phyloP scores from a whole-genome alignment of 768 basidiomycete species.

The Brasilioporus rufonigricans region DNA sequence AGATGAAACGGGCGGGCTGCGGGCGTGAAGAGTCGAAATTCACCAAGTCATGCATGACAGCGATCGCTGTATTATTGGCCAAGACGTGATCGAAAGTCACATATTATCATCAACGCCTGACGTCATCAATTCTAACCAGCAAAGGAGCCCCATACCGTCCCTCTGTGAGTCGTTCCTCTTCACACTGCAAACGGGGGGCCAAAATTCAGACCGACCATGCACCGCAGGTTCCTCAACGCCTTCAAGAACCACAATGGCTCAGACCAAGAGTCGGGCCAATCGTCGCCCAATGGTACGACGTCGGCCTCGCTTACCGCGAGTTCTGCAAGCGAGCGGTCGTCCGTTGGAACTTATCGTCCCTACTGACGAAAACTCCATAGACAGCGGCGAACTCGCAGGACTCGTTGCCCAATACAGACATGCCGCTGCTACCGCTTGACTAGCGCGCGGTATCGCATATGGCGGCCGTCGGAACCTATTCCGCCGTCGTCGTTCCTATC shows the following conservation, averaged over 20 bases:
- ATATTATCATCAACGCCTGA: background rate
- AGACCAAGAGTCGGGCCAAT: background rate
- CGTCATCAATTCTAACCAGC: background rate
- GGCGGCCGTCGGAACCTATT: conserved; percentile 36
- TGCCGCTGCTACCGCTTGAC: conserved; percentile 67
- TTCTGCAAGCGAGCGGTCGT: conserved; percentile 3
- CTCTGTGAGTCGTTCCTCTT: background rate
- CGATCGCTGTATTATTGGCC: background rate
- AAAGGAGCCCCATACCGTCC: no score
- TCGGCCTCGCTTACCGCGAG: background rate
- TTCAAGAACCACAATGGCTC: conserved; percentile 1
- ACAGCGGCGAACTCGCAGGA: conserved; percentile 36
- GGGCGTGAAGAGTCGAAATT: background rate
- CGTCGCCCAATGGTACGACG: background rate
- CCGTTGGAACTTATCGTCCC: conserved; percentile 10
- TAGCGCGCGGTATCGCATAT: conserved; percentile 51
- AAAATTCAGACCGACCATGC: background rate
- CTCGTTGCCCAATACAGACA: conserved; percentile 67
- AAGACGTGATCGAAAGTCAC: no score
- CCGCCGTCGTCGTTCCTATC: conserved; percentile 41
- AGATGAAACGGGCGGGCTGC: background rate
- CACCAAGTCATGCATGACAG: background rate
- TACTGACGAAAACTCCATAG: conserved; percentile 2
- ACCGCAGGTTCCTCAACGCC: background rate
- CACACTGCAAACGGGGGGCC: no score